Conservation (phyloP, 2,329 filamentous ascomycete genomes). For the Zymoseptoria ardabiliae region DNA sequence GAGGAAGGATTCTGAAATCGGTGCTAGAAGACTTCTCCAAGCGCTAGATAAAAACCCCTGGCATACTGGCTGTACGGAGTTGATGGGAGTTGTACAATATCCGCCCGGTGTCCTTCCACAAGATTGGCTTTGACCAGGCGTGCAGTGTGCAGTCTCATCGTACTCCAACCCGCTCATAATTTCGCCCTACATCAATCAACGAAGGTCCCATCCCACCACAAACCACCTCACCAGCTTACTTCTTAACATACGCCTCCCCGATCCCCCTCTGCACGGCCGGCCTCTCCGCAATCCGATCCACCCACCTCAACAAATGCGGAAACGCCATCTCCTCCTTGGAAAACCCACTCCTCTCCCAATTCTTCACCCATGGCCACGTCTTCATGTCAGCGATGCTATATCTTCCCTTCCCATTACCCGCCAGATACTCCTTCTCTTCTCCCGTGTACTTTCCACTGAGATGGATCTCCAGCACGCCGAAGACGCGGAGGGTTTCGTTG, state of each 20-base stretch:
- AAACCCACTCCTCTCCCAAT: slow-evolving; percentile 39
- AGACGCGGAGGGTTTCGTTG: slow-evolving; percentile 47
- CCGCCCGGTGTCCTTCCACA: too few species aligned
- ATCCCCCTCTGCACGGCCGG: slow-evolving; percentile 43
- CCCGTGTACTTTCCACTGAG: slow-evolving; percentile 46
- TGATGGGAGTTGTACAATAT: too few species aligned
- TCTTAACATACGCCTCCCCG: slow-evolving; percentile 30
- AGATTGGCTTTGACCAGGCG: too few species aligned
- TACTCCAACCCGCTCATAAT: background rate
- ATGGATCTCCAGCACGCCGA: slow-evolving; percentile 49
- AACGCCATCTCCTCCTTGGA: slow-evolving; percentile 45
- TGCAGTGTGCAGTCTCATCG: background rate
- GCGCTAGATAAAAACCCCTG: too few species aligned
- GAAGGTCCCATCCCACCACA: background rate
- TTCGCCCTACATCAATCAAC: background rate
- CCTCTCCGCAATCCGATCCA: slow-evolving; percentile 44
- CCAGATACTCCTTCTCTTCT: slow-evolving; percentile 45
- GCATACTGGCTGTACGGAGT: too few species aligned
- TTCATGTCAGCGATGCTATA: slow-evolving; percentile 49
- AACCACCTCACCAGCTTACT: slow-evolving; percentile 14
- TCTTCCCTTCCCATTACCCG: slow-evolving; percentile 48
- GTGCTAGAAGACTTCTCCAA: too few species aligned
- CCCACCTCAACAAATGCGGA: slow-evolving; percentile 47
- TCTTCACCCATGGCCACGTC: slow-evolving; percentile 46
- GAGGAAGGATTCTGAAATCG: too few species aligned